Percentiles rank a stretch among this genome's conserved stretches.
phyloP scores from a whole-genome alignment of 345 rosid species.

The Cardamine resedifolia region DNA sequence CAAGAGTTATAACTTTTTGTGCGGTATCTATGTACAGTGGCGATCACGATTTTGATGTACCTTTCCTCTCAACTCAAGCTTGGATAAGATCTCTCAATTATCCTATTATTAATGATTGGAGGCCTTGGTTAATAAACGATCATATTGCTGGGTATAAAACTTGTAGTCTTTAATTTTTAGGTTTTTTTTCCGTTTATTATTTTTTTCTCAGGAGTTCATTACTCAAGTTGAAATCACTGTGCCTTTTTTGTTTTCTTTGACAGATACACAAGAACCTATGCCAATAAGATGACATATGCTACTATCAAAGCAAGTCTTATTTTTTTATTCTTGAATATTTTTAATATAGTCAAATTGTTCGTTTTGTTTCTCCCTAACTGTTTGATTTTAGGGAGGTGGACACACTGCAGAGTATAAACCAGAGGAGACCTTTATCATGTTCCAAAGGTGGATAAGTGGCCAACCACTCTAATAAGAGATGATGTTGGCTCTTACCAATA shows the following conservation, averaged over 20 bases:
- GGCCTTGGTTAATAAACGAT: constrained; percentile 47
- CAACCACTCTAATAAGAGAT: too few species aligned
- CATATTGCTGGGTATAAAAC: constrained; percentile 44
- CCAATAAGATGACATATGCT: constrained; percentile 43
- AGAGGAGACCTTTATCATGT: too few species aligned
- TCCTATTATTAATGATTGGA: constrained; percentile 52
- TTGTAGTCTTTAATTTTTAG: background rate
- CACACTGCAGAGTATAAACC: constrained; percentile 31
- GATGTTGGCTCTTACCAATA: too few species aligned
- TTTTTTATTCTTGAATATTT: background rate
- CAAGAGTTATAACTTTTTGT: too few species aligned
- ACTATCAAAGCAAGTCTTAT: constrained; percentile 50
- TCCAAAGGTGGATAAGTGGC: too few species aligned
- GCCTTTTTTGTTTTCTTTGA: background rate
- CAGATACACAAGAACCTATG: constrained; percentile 51
- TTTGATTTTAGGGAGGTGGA: constrained; percentile 18
- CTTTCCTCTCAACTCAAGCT: constrained; percentile 52
- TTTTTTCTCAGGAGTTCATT: background rate
- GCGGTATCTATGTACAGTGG: constrained; percentile 38
- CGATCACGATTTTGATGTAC: constrained; percentile 46
- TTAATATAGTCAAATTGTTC: background rate
- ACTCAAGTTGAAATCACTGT: background rate
- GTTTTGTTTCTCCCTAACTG: background rate
- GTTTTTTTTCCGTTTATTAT: background rate
- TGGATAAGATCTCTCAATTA: constrained; percentile 55